Percentiles rank a stretch among this genome's conserved stretches.
These are phyloP conservation scores for Leccinum disarticulatum DNA, from an alignment of 768 basidiomycete species.

Conservation along the genomic window DNA sequence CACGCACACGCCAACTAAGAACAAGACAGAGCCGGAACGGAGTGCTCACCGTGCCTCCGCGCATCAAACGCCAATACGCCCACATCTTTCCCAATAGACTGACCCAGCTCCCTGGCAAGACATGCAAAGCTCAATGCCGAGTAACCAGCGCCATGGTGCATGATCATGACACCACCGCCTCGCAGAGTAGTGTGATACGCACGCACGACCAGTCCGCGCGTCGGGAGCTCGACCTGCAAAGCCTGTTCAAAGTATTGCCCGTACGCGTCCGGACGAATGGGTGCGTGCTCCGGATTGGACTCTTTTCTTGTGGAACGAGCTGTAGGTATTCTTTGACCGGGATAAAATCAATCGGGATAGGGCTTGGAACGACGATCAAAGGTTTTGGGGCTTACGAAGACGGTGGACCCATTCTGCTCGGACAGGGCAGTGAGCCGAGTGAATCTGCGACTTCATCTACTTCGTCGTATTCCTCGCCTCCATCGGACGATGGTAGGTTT, in stretches of 20 bases:
- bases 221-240: slow-evolving; percentile 67
- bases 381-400: slow-evolving; percentile 48
- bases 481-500: slow-evolving; percentile 41
- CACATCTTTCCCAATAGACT: slow-evolving; percentile 62
- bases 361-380: slow-evolving; percentile 2
- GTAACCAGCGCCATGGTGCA: slow-evolving; percentile 95
- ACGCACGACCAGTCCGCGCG: slow-evolving; percentile 63
- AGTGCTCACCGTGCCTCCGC: slow-evolving; percentile 75
- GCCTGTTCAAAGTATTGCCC: slow-evolving; percentile 77
- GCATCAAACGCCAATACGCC: slow-evolving; percentile 85
- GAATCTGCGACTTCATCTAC: slow-evolving; percentile 55
- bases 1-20: neutral
- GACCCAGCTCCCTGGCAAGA: slow-evolving; percentile 77
- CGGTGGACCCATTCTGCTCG: slow-evolving; percentile 54
- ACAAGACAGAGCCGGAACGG: neutral
- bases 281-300: slow-evolving; percentile 65
- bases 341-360: slow-evolving; percentile 11
- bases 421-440: slow-evolving; percentile 58
- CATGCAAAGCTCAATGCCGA: slow-evolving; percentile 88
- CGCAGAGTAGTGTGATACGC: slow-evolving; percentile 80
- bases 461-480: slow-evolving; percentile 41
- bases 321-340: slow-evolving; percentile 28
- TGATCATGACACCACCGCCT: slow-evolving; percentile 70
- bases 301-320: slow-evolving; percentile 25
- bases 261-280: slow-evolving; percentile 62